Evolutionary conservation across 768 basidiomycete species (phyloP), one percentile per base, ranked within the genome.

Genomic region (Mycena sanguinolenta): DNA sequence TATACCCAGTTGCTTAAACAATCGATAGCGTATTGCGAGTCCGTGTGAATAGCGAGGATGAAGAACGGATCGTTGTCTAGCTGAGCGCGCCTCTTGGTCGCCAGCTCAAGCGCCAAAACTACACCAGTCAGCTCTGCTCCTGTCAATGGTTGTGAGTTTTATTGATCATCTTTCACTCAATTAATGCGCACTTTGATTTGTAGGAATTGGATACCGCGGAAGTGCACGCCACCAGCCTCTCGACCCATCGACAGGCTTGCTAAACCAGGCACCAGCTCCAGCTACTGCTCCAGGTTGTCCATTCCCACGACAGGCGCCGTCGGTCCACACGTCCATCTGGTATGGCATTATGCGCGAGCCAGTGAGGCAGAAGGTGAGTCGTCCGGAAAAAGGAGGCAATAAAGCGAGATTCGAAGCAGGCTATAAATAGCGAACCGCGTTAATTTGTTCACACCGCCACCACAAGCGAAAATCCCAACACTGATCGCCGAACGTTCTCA

Each of bases 221-320:
- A 71, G 60, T 1, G 39, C n/a, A 14, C 64, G 59, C 3, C 3
- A 25, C 58, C 44, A 62, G 3, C 59, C 34, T 12, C 12, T 27
- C 8, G 63, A 55, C 16, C 64, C 63, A 32, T 70, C 46, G 25
- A 70, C 9, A 16, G 63, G 64, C 19, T 16, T 44, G 17, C 9
- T 32, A 36, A 70, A 70, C 49, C 53, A 66, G 7, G 50, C 64
- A 17, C 59, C 64, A 0, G 64, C 69, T 10, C 64, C 64, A 23
- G 17, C 69, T 10, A 65, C 39, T 2, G 69, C 49, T 1, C 58
- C 64, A 32, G 50, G 44, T n/a, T 57, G 39, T 2, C 69, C 69
- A n/a, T 70, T 70, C 2, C 69, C 46, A 14, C 69, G 50, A 32
- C 69, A 70, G 1, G 69, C 64, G 13, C 69, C 69, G 60, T 70